Base-by-base conservation (phyloP, 176 grass and related monocot species). In the Cenchrus fungigraminus region DNA sequence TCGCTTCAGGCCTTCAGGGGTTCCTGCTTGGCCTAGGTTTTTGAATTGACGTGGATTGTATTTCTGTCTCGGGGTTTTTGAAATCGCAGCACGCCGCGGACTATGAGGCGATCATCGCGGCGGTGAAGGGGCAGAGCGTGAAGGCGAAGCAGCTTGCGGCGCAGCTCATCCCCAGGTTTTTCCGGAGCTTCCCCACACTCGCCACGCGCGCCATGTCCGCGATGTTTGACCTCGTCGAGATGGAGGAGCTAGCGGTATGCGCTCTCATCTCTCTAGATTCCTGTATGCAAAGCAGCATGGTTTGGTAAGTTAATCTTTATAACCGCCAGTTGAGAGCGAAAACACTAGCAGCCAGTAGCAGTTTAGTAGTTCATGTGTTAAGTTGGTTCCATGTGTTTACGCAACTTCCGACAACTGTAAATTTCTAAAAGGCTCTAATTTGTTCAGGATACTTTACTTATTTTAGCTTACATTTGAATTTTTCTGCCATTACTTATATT, bases 91-190 rank as follows among this genome's bases (percentile, higher is more conserved):
- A 92, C 83, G 90, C 91, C 52, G 82, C 82, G 55, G 97, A 99
- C 84, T 99, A 99, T 63, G 90, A 94, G 84, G 94, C 91, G 22
- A 99, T 99, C 56, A 88, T 99, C 67, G 66, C 81, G 45, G 90
- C 97, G 6, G 97, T 97, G 55, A 92, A 94, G 88, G 97, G 97
- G 76, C 90, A 94, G 50, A 99, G 92, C 69, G 86, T 97, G 55
- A 99, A 99, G 86, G 94, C 94, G 60, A 99, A 99, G 86, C 97
- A 99, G 86, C 82, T 99, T 45, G 97, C 94, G 2, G 97, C 97
- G 22, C 97, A 99, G 86, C 93, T 99, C 45, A 99, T 99, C 47
- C 97, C 97, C 29, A 88, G 97, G 77, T 99, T 94, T 85, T 97
- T 99, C 81, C 88, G 87, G 66, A 91, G 87, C 84, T 99, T 99